Conservation (phyloP, 768 basidiomycete genomes). For the Mycena crocata region DNA sequence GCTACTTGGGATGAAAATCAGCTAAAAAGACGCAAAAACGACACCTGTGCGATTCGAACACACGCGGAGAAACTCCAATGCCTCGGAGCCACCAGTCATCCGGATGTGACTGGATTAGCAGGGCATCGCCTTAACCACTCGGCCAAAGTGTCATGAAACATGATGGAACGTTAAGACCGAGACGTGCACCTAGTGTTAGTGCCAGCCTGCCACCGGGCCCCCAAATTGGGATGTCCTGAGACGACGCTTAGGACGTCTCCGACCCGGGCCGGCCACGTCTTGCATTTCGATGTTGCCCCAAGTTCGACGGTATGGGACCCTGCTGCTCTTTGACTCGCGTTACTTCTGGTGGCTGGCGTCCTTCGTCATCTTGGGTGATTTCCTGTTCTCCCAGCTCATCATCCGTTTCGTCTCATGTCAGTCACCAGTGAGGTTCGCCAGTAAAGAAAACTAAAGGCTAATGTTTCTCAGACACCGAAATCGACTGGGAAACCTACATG, state of each 20-base stretch:
- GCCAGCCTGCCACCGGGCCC: too few relatives aligned
- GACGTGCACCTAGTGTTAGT: too few relatives aligned
- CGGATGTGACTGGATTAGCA: too few relatives aligned
- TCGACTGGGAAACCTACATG: conserved; percentile 98
- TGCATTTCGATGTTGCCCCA: conserved; percentile 3
- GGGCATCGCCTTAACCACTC: conserved; percentile 33
- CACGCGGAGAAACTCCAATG: conserved; percentile 37
- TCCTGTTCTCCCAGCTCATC: conserved; percentile 81
- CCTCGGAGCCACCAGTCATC: conserved; percentile 22
- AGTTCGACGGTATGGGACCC: conserved; percentile 36
- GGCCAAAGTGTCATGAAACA: conserved; percentile 20
- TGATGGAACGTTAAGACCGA: too few relatives aligned
- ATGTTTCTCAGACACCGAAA: conserved; percentile 86
- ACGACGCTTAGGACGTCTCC: too few relatives aligned
- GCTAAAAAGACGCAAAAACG: conserved; percentile 28
- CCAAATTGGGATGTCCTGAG: too few relatives aligned
- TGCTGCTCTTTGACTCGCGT: conserved; percentile 55
- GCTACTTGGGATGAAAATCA: too few relatives aligned
- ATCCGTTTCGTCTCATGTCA: conserved; percentile 87
- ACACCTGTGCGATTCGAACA: conserved; percentile 43
- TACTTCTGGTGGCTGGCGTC: conserved; percentile 78
- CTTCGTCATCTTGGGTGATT: conserved; percentile 80
- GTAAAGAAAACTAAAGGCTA: conserved; percentile 15
- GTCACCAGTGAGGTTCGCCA: conserved; percentile 47
- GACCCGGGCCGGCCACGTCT: conserved; percentile 4